Percentiles rank a stretch among this genome's conserved stretches.
Evolutionary conservation across 2,329 filamentous ascomycete genomes (phyloP).

Genomic region (Huntiella savannae): DNA sequence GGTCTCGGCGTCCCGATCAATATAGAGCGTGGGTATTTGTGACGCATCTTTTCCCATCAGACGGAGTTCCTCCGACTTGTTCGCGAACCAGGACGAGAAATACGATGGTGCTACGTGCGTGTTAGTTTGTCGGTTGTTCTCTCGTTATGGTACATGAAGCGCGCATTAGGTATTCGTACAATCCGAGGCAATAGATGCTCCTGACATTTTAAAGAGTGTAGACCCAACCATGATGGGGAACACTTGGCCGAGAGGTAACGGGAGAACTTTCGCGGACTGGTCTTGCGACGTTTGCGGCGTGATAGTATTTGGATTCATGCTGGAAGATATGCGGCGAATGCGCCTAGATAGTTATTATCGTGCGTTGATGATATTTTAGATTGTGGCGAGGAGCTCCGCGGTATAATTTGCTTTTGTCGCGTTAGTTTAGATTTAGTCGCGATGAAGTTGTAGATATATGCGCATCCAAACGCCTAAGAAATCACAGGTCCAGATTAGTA

Average conservation of each 20-base stretch:
- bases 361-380: too few relatives aligned
- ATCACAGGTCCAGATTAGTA: too few relatives aligned
- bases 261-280: constrained; percentile 31
- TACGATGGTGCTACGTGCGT: constrained; percentile 63
- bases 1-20: constrained; percentile 77
- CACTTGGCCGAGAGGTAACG: constrained; percentile 51
- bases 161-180: constrained; percentile 22
- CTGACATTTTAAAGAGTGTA: constrained; percentile 53
- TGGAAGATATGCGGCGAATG: too few relatives aligned
- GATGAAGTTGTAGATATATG: too few relatives aligned
- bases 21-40: constrained; percentile 63
- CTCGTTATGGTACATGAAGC: not conserved
- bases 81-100: constrained; percentile 84
- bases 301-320: too few relatives aligned
- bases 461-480: too few relatives aligned
- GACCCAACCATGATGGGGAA: constrained; percentile 59
- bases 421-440: too few relatives aligned
- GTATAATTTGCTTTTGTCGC: too few relatives aligned
- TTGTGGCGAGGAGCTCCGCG: too few relatives aligned
- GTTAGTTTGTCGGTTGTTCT: too few relatives aligned
- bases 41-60: constrained; percentile 28
- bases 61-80: constrained; percentile 51
- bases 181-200: constrained; percentile 54
- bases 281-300: not conserved
- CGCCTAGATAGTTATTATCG: too few relatives aligned